Evolutionary conservation across 768 basidiomycete species (phyloP).

Genomic region (Boletellus ananas): DNA sequence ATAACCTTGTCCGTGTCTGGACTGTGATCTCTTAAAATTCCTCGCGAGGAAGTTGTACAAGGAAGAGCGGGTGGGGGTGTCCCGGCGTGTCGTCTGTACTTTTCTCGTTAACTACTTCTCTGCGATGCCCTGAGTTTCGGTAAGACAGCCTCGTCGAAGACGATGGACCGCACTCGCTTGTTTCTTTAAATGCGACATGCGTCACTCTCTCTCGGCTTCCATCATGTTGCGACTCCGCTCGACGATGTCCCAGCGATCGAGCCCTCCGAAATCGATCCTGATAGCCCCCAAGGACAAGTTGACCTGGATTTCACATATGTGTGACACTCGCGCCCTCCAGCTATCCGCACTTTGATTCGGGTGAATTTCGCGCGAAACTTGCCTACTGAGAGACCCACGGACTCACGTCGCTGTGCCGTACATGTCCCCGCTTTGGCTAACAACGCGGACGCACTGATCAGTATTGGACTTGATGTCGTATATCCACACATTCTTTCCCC

Average conservation of each 20-base stretch:
- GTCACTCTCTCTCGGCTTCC: conserved; percentile 39
- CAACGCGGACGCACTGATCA: conserved; percentile 66
- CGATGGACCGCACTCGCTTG: background rate
- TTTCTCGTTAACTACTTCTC: conserved; percentile 8
- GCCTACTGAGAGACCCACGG: background rate
- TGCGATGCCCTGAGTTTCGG: background rate
- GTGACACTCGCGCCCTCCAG: conserved; percentile 69
- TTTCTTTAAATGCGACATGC: background rate
- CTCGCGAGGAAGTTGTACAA: conserved; percentile 16
- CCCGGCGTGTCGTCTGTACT: conserved; percentile 24
- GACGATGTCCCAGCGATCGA: conserved; percentile 66
- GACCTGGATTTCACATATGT: conserved; percentile 71
- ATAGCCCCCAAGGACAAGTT: conserved; percentile 56
- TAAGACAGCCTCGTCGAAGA: background rate
- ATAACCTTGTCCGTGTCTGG: conserved; percentile 92
- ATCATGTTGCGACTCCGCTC: conserved; percentile 62
- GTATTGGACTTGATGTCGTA: conserved; percentile 64
- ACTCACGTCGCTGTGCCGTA: conserved; percentile 80
- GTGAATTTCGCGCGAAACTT: conserved; percentile 1
- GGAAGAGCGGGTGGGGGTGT: conserved; percentile 12
- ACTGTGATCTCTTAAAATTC: conserved; percentile 57
- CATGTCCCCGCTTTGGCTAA: conserved; percentile 56
- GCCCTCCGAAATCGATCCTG: conserved; percentile 71
- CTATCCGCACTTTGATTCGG: conserved; percentile 63
- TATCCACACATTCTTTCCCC: conserved; percentile 68